phyloP scores from a whole-genome alignment of 129 eudicot genomes.

The Silybum marianum region DNA sequence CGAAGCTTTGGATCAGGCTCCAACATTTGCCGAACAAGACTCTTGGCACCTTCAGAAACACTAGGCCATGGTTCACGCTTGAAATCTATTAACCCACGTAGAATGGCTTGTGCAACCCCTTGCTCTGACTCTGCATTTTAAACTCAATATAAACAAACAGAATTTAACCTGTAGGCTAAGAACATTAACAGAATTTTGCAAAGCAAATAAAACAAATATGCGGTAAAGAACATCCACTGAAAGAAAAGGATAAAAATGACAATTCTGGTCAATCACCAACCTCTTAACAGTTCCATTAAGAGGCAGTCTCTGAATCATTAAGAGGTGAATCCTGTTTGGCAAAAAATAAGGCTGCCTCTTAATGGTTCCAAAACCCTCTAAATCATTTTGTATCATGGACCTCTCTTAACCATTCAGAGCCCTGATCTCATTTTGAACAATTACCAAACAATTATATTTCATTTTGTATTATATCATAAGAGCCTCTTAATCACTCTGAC shows the following conservation, averaged over 20 bases:
- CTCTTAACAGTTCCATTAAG: no score
- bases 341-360: no score
- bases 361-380: no score
- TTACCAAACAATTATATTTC: no score
- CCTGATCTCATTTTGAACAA: no score
- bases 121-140: conserved; percentile 75
- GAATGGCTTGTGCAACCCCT: conserved; percentile 91
- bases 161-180: neutral
- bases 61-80: conserved; percentile 95
- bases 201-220: neutral
- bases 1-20: conserved; percentile 80
- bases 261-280: neutral
- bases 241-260: neutral
- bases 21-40: conserved; percentile 80
- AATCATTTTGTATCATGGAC: no score
- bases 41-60: conserved; percentile 77
- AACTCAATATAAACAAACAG: neutral
- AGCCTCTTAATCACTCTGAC: no score
- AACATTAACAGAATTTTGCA: neutral
- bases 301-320: no score
- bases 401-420: no score
- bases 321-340: no score
- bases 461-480: no score
- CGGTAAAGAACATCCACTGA: neutral
- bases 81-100: conserved; percentile 72